Evolutionary conservation across 1,284 basidiomycete genomes (phyloP).

Genomic region (Ganoderma lucidum): DNA sequence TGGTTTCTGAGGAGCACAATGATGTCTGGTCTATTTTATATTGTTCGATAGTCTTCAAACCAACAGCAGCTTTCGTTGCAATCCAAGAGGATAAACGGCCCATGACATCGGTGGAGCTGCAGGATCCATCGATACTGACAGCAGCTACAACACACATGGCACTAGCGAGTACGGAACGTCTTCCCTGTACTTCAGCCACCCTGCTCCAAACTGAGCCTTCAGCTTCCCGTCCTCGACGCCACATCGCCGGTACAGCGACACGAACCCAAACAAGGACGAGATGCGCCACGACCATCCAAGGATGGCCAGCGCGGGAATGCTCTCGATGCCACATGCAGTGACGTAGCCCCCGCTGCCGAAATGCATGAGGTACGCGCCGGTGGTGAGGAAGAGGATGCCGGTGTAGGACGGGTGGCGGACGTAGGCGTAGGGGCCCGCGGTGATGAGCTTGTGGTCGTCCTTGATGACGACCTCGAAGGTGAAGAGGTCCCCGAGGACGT

Average conservation of each 20-base stretch:
- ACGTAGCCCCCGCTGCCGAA: slow-evolving; percentile 5
- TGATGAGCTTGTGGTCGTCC: slow-evolving; percentile 28
- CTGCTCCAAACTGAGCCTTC: background rate
- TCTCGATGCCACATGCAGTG: background rate
- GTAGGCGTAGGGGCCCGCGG: slow-evolving; percentile 32
- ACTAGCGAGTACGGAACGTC: slow-evolving; percentile 1
- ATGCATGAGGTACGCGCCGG: slow-evolving; percentile 4
- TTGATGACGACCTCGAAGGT: slow-evolving; percentile 40
- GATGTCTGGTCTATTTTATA: no score
- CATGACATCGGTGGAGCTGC: background rate
- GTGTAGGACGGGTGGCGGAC: slow-evolving; percentile 35
- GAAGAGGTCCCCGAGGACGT: slow-evolving; percentile 36
- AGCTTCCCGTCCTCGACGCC: slow-evolving; percentile 1
- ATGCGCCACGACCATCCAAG: slow-evolving; percentile 4
- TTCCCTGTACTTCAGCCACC: slow-evolving; percentile 1
- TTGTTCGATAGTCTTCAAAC: no score
- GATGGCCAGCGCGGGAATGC: background rate
- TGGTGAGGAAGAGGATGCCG: slow-evolving; percentile 43
- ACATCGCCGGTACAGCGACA: background rate
- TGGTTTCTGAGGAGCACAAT: no score
- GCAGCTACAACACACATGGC: background rate
- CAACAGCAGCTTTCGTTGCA: background rate
- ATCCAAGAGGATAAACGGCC: background rate
- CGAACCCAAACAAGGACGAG: background rate
- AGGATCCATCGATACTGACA: background rate